Percentiles rank a stretch among this genome's conserved stretches.
These are phyloP conservation scores for Mentha longifolia DNA, from an alignment of 257 asterid genomes.

Conservation along the genomic window DNA sequence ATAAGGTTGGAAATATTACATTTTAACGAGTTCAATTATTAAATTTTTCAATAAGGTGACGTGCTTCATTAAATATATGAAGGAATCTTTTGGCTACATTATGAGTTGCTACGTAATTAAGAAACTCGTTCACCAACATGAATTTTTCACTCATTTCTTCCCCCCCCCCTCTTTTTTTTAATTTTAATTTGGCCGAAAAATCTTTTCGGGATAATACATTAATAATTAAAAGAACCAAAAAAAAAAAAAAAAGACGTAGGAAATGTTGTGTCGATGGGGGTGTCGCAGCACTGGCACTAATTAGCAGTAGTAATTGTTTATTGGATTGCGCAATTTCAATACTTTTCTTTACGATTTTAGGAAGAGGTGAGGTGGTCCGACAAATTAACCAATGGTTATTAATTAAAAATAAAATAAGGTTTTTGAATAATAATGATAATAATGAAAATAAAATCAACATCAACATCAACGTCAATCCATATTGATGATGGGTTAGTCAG, in stretches of 20 bases:
- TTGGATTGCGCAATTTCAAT: constrained; percentile 7
- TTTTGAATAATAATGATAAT: constrained; percentile 27
- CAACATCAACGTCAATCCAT: constrained; percentile 47
- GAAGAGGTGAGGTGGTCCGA: constrained; percentile 24
- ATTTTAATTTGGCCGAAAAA: neutral
- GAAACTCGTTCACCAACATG: neutral
- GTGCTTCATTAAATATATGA: neutral
- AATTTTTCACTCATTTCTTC: neutral
- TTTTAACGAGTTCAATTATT: neutral
- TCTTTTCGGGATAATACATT: neutral
- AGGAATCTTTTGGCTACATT: neutral
- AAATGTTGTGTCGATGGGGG: too few relatives aligned
- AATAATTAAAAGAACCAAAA: too few relatives aligned
- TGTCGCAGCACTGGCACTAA: constrained; percentile 14
- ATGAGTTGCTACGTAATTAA: neutral
- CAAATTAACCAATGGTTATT: constrained; percentile 35
- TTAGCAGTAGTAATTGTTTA: neutral
- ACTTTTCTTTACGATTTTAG: constrained; percentile 20
- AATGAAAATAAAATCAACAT: constrained; percentile 47
- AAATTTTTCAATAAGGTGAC: neutral
- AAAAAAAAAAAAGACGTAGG: too few relatives aligned
- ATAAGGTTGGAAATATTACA: too few relatives aligned
- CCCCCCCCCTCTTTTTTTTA: neutral
- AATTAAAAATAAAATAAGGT: neutral
- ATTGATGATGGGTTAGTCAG: constrained; percentile 43